phyloP scores from a whole-genome alignment of 306 rosid genomes.

The Aeschynomene evenia region DNA sequence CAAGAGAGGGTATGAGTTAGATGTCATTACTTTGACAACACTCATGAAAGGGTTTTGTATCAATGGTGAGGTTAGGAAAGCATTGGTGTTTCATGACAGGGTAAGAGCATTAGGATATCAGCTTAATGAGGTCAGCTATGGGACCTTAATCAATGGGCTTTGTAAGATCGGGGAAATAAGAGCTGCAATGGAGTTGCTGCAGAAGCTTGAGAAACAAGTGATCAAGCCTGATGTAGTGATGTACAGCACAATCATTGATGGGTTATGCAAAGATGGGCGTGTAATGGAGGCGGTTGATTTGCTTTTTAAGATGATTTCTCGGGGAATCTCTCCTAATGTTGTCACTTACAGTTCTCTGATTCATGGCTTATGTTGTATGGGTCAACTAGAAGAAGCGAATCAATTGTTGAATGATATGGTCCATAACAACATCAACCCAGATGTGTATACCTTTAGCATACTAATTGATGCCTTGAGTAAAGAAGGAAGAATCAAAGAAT shows the following conservation, averaged over 20 bases:
- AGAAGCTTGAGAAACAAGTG: no score
- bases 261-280: not conserved
- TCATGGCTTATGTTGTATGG: not conserved
- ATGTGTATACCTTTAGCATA: not conserved
- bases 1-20: not conserved
- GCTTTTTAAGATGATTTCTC: no score
- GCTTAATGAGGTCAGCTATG: not conserved
- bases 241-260: not conserved
- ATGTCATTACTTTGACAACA: not conserved
- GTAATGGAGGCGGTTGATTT: not conserved
- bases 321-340: not conserved
- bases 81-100: not conserved
- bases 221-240: no score
- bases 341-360: not conserved
- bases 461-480: not conserved
- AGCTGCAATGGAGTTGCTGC: no score
- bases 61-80: not conserved
- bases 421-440: not conserved
- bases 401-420: not conserved
- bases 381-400: not conserved
- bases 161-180: no score
- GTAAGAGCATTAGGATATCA: not conserved
- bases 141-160: no score
- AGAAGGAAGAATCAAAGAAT: no score
- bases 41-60: not conserved